Conservation (phyloP, 116 monocot genomes). For the Cymodocea nodosa region DNA sequence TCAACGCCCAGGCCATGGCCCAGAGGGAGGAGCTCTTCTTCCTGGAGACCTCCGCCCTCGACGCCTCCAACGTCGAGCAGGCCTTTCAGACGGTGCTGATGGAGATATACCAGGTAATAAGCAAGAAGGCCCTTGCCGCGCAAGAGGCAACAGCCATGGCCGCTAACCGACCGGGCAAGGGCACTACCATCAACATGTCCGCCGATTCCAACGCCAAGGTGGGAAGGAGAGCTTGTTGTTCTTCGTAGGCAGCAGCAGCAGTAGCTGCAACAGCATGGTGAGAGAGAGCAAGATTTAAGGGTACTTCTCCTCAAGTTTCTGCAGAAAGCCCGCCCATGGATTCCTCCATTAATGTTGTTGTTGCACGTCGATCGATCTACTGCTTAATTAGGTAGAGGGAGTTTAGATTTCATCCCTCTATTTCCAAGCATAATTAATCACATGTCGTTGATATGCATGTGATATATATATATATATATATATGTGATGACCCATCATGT, state of each 20-base stretch:
- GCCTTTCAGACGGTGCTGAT: conserved; percentile 53
- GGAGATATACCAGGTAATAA: conserved; percentile 60
- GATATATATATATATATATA: too few relatives aligned
- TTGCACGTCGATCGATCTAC: too few relatives aligned
- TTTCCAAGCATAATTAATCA: too few relatives aligned
- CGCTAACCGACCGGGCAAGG: conserved; percentile 23
- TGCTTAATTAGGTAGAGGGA: too few relatives aligned
- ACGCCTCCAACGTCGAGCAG: conserved; percentile 53
- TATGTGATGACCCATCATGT: too few relatives aligned
- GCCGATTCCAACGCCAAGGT: conserved; percentile 27
- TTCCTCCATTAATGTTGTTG: too few relatives aligned
- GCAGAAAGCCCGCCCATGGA: too few relatives aligned
- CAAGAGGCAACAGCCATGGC: conserved; percentile 30
- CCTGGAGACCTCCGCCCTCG: conserved; percentile 67
- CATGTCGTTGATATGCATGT: too few relatives aligned
- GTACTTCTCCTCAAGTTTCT: too few relatives aligned
- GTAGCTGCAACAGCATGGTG: too few relatives aligned
- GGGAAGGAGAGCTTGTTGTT: conserved; percentile 15
- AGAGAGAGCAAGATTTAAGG: too few relatives aligned
- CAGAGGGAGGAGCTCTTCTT: conserved; percentile 68
- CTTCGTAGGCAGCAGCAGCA: conserved; percentile 1
- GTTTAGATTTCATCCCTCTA: too few relatives aligned
- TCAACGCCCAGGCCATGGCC: conserved; percentile 35
- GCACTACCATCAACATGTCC: conserved; percentile 60
- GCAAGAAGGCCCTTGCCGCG: conserved; percentile 68